Base-by-base conservation (phyloP, 139 green algal genomes). In the Tetratostichococcus sp. region DNA sequence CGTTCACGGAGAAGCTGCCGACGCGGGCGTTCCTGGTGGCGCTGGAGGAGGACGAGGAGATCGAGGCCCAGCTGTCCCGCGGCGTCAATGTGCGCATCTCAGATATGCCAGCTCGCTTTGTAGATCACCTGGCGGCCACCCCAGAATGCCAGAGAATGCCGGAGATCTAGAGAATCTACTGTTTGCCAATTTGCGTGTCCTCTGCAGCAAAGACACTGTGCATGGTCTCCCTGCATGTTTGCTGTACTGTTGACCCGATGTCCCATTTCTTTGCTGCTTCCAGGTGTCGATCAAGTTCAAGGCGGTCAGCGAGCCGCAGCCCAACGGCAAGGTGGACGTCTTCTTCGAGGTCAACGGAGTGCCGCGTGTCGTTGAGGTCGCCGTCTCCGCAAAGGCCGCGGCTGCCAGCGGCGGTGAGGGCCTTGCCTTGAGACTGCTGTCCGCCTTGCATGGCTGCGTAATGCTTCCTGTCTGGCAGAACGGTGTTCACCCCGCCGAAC, bases 1-100 rank as follows among this genome's bases (percentile, higher is more conserved):
- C 84, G 67, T 83, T 90, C 35, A 88, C 93, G 33, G 88, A 91
- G 73, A 85, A 87, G 81, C 85, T 98, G 71, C 92, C 93, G 62
- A 97, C 94, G 1, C 78, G 87, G 28, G 90, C 91, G 8, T 98
- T 98, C 84, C 77, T 97, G 70, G 81, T 78, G 28, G 89, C 93
- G 2, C 77, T 97, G 58, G 86, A 95, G 32, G 89, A 95, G 72
- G 92, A 97, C 74, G 91, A 97, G 79, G 92, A 97, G 80, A 83
- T 96, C 28, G 85, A 92, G 70, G 82, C 94, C 43, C 82, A 87
- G 75, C 75, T 93, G 71, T 71, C 76, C n/a, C 83, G 83, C 79
- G 80, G 76, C 67, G 87, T 87, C 66, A 67, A 43, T 62, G 50
- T 62, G 73, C 83, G 79, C 67, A 70, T 86, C 14, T 62, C 50